Base-by-base conservation (phyloP, 2,329 filamentous ascomycete species). In the Aspergillus viridinutans region DNA sequence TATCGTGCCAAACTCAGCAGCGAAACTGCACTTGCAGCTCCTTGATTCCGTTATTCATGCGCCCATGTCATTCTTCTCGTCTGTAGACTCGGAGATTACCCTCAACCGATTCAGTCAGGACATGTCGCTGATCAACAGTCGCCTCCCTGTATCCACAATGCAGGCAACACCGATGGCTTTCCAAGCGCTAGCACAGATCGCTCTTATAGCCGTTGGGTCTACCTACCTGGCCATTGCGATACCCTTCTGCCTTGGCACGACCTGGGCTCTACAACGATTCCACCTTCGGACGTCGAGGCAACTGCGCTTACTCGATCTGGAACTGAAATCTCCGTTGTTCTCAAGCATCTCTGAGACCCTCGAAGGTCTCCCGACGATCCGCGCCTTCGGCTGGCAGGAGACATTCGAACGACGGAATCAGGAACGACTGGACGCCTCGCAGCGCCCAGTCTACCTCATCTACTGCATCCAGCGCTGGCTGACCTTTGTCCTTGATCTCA, bases 271-370 rank as follows among this genome's bases (percentile, higher is more conserved):
- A 65, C 77, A 70, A 71, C 12, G 77, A 74, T 76, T 74, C 56
- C 80, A 17, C 73, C 80, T 3, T 69, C 75, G 0, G 14, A 80
- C 78, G 1, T 76, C 76, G 0, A 69, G 78, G 1, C 78, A 80
- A 58, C 65, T 81, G 5, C 76, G 82, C 52, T 75, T 82, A 35
- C 68, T 84, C 7, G 82, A 85, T 62, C 72, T 84, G 0, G 81
- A 83, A 63, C 69, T 76, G 2, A 81, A 81, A 54, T 72, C 75
- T 0, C 78, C 79, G 0, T 68, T 83, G 0, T 81, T 78, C 61
- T 77, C 79, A 0, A 76, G 82, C 43, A 82, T 83, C 59, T 69
- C 75, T 6, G 81, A 84, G 54, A 80, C 78, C 0, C 61, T 82
- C 0, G 68, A 73, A 5, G 81, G 81, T 0, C 62, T 83, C 0